A percentile compares a stretch with the other conserved stretches of the same genome.
Evolutionary conservation across 1,284 basidiomycete genomes (phyloP).

Genomic region (Apiotrichum gracile): DNA sequence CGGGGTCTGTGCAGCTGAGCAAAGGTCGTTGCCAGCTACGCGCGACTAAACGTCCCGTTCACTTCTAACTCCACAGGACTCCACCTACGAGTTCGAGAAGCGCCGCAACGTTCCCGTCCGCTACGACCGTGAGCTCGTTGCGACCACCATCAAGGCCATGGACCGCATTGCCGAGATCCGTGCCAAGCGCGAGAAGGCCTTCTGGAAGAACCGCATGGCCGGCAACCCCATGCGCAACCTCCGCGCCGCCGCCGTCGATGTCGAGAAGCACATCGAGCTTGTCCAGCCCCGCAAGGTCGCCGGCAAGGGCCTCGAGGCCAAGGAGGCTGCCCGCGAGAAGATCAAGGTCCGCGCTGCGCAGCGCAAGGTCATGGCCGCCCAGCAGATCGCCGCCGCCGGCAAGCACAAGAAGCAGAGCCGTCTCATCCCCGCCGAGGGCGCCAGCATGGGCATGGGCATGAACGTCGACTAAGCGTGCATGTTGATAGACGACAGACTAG

Average conservation of each 20-base stretch:
- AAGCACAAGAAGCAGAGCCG: slow-evolving; percentile 60
- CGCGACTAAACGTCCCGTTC: neutral
- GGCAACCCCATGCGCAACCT: slow-evolving; percentile 50
- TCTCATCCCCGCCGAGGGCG: slow-evolving; percentile 53
- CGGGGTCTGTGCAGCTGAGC: neutral
- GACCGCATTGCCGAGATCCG: slow-evolving; percentile 92
- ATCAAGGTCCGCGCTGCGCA: slow-evolving; percentile 68
- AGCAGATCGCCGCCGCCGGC: slow-evolving; percentile 41
- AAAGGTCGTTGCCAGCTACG: neutral
- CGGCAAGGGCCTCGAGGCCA: slow-evolving; percentile 39
- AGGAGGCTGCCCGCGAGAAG: slow-evolving; percentile 58
- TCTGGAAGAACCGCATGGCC: slow-evolving; percentile 94
- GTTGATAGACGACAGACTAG: neutral
- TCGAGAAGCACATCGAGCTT: slow-evolving; percentile 58
- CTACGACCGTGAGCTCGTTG: slow-evolving; percentile 90
- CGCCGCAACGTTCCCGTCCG: slow-evolving; percentile 95
- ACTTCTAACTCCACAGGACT: slow-evolving; percentile 59
- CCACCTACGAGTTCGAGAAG: slow-evolving; percentile 99
- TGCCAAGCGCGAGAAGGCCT: slow-evolving; percentile 83
- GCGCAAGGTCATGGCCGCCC: slow-evolving; percentile 48
- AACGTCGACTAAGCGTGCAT: slow-evolving; percentile 15
- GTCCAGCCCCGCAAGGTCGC: slow-evolving; percentile 59
- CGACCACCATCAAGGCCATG: slow-evolving; percentile 96
- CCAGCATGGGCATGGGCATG: slow-evolving; percentile 50
- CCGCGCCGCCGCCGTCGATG: slow-evolving; percentile 50